Percentiles rank a stretch among this genome's conserved stretches.
Evolutionary conservation across 2,329 filamentous ascomycete genomes (phyloP).

Genomic region (Cordyceps farinosa): DNA sequence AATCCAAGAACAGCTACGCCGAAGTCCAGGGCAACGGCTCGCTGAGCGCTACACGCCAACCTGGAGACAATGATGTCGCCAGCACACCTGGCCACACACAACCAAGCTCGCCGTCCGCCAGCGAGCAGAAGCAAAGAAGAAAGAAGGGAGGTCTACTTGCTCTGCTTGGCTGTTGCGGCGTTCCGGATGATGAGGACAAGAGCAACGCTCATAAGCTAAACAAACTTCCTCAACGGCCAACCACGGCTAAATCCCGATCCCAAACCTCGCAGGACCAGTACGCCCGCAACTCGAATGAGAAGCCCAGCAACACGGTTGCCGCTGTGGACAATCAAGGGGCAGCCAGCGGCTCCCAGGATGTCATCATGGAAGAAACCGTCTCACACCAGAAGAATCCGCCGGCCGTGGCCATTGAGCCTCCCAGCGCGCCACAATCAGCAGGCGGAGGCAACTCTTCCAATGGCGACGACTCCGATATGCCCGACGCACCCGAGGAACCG

Average conservation of each 20-base stretch:
- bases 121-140: slow-evolving; percentile 51
- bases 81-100: slow-evolving; percentile 48
- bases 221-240: slow-evolving; percentile 51
- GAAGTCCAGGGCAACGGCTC: slow-evolving; percentile 64
- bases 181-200: slow-evolving; percentile 54
- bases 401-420: slow-evolving; percentile 44
- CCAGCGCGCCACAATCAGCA: slow-evolving; percentile 25
- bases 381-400: slow-evolving; percentile 43
- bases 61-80: slow-evolving; percentile 50
- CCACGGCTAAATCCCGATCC: slow-evolving; percentile 52
- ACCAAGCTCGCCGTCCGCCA: slow-evolving; percentile 48
- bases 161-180: slow-evolving; percentile 64
- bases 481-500: slow-evolving; percentile 53
- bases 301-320: slow-evolving; percentile 35
- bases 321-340: slow-evolving; percentile 46
- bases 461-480: slow-evolving; percentile 65
- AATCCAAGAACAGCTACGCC: slow-evolving; percentile 61
- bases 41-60: slow-evolving; percentile 61
- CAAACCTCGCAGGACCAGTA: slow-evolving; percentile 51
- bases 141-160: slow-evolving; percentile 53
- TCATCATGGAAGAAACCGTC: slow-evolving; percentile 42
- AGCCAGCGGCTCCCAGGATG: slow-evolving; percentile 45
- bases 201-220: slow-evolving; percentile 57
- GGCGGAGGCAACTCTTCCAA: slow-evolving; percentile 30
- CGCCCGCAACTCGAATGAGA: slow-evolving; percentile 44